Percentiles rank a stretch among this genome's conserved stretches.
phyloP scores from a whole-genome alignment of 805 yeast species.

The Nakazawaea molendinolei region DNA sequence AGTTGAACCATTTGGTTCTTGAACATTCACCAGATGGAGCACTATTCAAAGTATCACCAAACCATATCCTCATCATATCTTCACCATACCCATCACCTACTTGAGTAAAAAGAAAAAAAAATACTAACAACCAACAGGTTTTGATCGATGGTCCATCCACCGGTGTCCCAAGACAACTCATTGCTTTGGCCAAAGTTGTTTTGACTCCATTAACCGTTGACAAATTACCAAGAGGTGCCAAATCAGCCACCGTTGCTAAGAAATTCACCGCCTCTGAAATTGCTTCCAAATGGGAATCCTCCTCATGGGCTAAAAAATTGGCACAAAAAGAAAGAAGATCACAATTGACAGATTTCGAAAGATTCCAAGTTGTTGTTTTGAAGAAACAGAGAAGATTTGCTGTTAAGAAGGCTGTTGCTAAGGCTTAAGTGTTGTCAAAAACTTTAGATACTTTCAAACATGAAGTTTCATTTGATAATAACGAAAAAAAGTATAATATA shows the following conservation, averaged over 20 bases:
- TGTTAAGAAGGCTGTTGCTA: slow-evolving; percentile 94
- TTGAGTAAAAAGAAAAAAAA: neutral
- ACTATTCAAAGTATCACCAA: too few species aligned
- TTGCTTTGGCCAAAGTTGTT: slow-evolving; percentile 78
- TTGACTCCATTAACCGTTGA: slow-evolving; percentile 88
- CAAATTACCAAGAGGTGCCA: slow-evolving; percentile 90
- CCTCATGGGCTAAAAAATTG: slow-evolving; percentile 98
- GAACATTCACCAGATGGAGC: too few species aligned
- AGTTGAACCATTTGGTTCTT: too few species aligned
- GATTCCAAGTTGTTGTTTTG: slow-evolving; percentile 97
- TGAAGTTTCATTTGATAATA: too few species aligned
- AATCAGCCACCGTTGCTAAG: slow-evolving; percentile 79
- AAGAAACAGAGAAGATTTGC: slow-evolving; percentile 96
- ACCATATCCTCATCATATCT: too few species aligned
- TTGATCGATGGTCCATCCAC: slow-evolving; percentile 94
- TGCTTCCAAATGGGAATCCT: slow-evolving; percentile 83
- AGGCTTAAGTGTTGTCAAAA: slow-evolving; percentile 54
- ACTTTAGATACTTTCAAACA: too few species aligned
- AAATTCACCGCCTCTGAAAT: slow-evolving; percentile 90
- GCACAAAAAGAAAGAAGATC: slow-evolving; percentile 93
- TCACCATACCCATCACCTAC: too few species aligned
- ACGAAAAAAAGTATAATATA: too few species aligned
- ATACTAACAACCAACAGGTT: slow-evolving; percentile 43
- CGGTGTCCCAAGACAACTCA: slow-evolving; percentile 87
- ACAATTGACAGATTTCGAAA: slow-evolving; percentile 92